phyloP scores from a whole-genome alignment of 2,329 filamentous ascomycete genomes.

The Monosporascus sp. region DNA sequence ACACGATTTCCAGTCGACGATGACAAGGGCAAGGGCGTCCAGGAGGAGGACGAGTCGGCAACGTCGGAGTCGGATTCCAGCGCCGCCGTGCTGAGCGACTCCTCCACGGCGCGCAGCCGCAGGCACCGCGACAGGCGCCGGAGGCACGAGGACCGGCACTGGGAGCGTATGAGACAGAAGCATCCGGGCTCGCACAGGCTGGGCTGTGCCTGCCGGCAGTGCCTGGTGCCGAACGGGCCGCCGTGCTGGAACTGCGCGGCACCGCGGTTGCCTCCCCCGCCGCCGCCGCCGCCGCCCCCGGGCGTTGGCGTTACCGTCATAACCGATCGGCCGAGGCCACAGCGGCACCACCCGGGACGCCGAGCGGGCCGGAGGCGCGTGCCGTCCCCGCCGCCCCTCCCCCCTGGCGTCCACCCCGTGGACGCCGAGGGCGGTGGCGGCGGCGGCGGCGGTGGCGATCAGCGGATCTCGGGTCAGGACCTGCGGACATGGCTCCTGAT shows the following conservation, averaged over 20 bases:
- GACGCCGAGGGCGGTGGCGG: slow-evolving; percentile 6
- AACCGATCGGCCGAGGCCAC: slow-evolving; percentile 11
- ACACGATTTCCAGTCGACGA: slow-evolving; percentile 2
- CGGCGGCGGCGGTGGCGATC: slow-evolving; percentile 15
- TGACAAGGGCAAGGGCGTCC: slow-evolving; percentile 39
- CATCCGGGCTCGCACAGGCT: slow-evolving; percentile 40
- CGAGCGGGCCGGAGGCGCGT: slow-evolving; percentile 1
- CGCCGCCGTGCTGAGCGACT: slow-evolving; percentile 26
- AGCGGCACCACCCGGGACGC: slow-evolving; percentile 5
- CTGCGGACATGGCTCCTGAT: slow-evolving; percentile 42
- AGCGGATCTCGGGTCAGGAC: slow-evolving; percentile 40
- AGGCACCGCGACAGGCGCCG: slow-evolving; percentile 28
- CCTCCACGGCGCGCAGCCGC: slow-evolving; percentile 29
- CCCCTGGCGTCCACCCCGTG: slow-evolving; percentile 9
- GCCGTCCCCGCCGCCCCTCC: not conserved
- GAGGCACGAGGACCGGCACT: slow-evolving; percentile 30
- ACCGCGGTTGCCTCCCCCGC: slow-evolving; percentile 25
- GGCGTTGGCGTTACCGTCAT: slow-evolving; percentile 2
- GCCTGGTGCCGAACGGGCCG: slow-evolving; percentile 27
- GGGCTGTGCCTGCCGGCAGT: slow-evolving; percentile 39
- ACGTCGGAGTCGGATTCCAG: slow-evolving; percentile 27
- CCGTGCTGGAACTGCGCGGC: slow-evolving; percentile 40
- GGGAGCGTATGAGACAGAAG: slow-evolving; percentile 36
- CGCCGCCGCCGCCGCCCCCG: slow-evolving; percentile 3
- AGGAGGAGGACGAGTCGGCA: slow-evolving; percentile 28